phyloP scores from a whole-genome alignment of 78 protist genomes.

The Dictyostelium intermedium region DNA sequence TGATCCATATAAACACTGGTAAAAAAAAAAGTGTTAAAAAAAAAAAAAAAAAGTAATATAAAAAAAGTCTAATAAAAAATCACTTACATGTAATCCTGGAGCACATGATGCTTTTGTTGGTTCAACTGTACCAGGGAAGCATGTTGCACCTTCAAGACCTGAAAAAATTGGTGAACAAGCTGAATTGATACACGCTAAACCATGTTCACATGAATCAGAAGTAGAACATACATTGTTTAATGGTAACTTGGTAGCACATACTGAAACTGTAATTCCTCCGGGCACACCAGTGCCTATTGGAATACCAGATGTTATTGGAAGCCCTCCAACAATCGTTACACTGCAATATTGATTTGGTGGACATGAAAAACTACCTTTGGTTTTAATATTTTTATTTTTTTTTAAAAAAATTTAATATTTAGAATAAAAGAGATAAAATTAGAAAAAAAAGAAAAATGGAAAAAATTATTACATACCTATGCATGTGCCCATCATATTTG shows the following conservation, averaged over 20 bases:
- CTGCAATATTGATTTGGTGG: not conserved
- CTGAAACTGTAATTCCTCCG: not conserved
- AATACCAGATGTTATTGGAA: not conserved
- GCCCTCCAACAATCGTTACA: not conserved
- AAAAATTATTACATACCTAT: not conserved
- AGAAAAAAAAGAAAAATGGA: not conserved
- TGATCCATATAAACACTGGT: not conserved
- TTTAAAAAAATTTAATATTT: not conserved
- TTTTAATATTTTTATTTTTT: too few species aligned
- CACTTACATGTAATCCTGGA: not conserved
- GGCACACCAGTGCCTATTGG: not conserved
- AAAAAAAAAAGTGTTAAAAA: not conserved
- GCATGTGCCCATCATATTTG: not conserved
- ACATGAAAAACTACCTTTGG: not conserved
- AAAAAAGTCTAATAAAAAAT: not conserved
- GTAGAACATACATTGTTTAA: not conserved
- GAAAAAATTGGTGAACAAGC: not conserved
- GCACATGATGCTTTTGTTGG: not conserved
- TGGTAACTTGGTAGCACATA: not conserved
- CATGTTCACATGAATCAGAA: not conserved
- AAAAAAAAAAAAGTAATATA: too few species aligned
- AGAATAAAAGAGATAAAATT: too few species aligned
- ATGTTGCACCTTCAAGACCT: not conserved
- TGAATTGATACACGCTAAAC: not conserved
- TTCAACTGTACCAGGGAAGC: not conserved